phyloP scores from a whole-genome alignment of 2,329 filamentous ascomycete genomes.

The Aspergillus tanneri region DNA sequence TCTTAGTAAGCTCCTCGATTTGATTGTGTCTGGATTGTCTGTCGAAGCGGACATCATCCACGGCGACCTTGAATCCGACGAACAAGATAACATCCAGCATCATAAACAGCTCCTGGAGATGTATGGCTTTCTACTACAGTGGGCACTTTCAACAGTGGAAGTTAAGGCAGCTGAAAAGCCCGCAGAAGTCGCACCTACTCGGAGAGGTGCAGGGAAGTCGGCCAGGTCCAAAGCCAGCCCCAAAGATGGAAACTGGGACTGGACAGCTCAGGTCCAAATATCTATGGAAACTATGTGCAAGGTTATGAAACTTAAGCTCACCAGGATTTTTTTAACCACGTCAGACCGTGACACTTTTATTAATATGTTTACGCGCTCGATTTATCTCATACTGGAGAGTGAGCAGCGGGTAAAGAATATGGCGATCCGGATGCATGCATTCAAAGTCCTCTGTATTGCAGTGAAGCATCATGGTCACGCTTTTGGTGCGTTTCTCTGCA shows the following conservation, averaged over 20 bases:
- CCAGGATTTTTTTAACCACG: constrained; percentile 91
- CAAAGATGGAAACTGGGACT: constrained; percentile 84
- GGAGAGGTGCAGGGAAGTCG: constrained; percentile 72
- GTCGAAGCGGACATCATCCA: constrained; percentile 83
- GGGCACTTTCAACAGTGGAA: constrained; percentile 93
- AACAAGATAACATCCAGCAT: constrained; percentile 79
- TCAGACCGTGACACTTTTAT: constrained; percentile 96
- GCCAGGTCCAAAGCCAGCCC: constrained; percentile 66
- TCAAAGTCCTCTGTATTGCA: constrained; percentile 93
- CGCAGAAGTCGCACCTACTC: constrained; percentile 65
- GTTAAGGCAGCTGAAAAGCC: constrained; percentile 90
- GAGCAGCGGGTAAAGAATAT: constrained; percentile 89
- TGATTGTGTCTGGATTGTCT: constrained; percentile 80
- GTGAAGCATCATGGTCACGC: constrained; percentile 97
- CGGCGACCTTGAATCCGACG: constrained; percentile 84
- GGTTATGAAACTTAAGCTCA: constrained; percentile 86
- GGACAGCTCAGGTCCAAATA: constrained; percentile 78
- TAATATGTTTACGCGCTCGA: constrained; percentile 82
- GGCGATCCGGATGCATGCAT: constrained; percentile 90
- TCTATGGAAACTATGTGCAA: constrained; percentile 95
- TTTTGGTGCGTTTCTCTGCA: constrained; percentile 63
- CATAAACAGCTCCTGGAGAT: constrained; percentile 92
- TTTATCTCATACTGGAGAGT: constrained; percentile 91
- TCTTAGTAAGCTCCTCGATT: constrained; percentile 88
- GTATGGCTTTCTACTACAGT: constrained; percentile 90